Conservation (phyloP, 495 filamentous ascomycete species). For the Penicillium robsamsonii region DNA sequence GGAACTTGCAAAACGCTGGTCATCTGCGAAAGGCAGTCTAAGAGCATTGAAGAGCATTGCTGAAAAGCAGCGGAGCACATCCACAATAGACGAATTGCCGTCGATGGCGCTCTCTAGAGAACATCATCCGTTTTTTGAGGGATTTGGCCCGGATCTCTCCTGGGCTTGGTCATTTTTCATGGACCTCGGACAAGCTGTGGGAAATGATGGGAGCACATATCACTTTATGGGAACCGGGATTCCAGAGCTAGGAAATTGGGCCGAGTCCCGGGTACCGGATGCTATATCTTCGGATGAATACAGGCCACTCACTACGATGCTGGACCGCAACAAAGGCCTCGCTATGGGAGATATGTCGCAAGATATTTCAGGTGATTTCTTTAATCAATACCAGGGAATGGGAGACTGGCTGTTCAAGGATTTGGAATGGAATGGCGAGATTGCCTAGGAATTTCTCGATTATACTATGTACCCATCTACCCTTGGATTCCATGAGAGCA, state of each 20-base stretch:
- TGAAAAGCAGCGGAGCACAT: constrained; percentile 12
- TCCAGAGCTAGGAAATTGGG: neutral
- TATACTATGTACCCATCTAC: neutral
- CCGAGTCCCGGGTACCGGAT: constrained; percentile 5
- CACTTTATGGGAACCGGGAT: neutral
- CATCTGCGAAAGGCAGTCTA: constrained; percentile 24
- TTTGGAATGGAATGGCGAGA: constrained; percentile 17
- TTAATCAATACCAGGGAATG: constrained; percentile 25
- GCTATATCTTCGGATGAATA: constrained; percentile 14
- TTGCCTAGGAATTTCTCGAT: constrained; percentile 9
- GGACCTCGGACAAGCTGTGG: neutral
- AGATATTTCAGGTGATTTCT: constrained; percentile 4
- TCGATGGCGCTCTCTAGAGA: constrained; percentile 11
- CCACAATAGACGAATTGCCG: neutral
- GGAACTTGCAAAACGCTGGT: constrained; percentile 26
- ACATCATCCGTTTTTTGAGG: constrained; percentile 14
- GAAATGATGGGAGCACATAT: neutral
- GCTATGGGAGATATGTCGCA: constrained; percentile 13
- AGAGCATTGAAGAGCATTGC: constrained; percentile 25
- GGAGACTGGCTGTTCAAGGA: constrained; percentile 23
- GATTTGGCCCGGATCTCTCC: constrained; percentile 15
- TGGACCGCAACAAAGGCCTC: constrained; percentile 18
- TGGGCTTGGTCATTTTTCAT: constrained; percentile 20
- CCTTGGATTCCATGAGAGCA: neutral
- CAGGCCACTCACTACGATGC: constrained; percentile 17